Evolutionary conservation across 768 basidiomycete species (phyloP).

Genomic region (Pholiota molesta): DNA sequence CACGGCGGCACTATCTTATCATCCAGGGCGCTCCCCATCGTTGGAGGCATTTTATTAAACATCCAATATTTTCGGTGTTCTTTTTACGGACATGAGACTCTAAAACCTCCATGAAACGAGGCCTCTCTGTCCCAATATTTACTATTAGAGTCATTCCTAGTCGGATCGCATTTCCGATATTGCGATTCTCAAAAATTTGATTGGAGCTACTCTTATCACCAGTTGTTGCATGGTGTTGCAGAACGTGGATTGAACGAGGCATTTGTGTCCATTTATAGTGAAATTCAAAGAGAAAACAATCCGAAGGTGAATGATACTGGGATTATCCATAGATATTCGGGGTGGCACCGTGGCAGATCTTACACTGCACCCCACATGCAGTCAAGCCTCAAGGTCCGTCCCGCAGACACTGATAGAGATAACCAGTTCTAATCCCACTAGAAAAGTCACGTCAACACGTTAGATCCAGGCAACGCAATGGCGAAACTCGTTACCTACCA

Average conservation of each 20-base stretch:
- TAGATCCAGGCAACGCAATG: constrained; percentile 4
- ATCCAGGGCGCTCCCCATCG: too few relatives aligned
- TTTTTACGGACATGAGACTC: background rate
- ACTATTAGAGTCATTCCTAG: background rate
- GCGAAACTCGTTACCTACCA: constrained; percentile 35
- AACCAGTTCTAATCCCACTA: constrained; percentile 40
- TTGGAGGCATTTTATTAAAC: too few relatives aligned
- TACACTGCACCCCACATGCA: background rate
- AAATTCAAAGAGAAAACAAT: constrained; percentile 14
- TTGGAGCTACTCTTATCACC: background rate
- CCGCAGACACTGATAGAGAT: constrained; percentile 4
- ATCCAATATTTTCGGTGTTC: background rate
- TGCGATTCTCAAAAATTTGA: constrained; percentile 10
- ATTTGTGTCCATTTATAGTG: constrained; percentile 16
- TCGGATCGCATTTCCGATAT: constrained; percentile 11
- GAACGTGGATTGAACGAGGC: constrained; percentile 29
- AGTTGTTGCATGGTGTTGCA: constrained; percentile 11
- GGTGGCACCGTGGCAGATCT: background rate
- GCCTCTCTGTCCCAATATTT: background rate
- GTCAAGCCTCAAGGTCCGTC: constrained; percentile 10
- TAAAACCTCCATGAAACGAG: constrained; percentile 11
- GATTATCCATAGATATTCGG: constrained; percentile 2
- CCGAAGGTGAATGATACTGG: background rate
- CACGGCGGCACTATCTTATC: background rate
- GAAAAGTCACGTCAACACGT: constrained; percentile 14